Evolutionary conservation across 257 asterid genomes (phyloP), one percentile per base, ranked within the genome.

Genomic region (Schizonepeta tenuifolia): DNA sequence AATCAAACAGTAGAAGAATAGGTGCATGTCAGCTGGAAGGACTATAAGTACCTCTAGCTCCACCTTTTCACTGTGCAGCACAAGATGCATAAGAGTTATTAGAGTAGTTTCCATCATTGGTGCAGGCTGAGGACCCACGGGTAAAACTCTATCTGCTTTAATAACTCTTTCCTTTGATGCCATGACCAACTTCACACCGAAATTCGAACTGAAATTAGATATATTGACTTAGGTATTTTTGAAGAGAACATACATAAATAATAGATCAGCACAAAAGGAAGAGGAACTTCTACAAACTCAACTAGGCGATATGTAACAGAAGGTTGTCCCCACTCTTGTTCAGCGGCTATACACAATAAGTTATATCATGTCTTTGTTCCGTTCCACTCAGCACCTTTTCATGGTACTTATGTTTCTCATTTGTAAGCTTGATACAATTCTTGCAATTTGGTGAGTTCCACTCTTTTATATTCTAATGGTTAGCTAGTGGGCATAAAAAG

Each of bases 61-160:
- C 78, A 94, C 83, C 78, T 83, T 83, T 75, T 94, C 97, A 53
- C 98, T 94, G 79, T 86, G 96, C 49, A 85, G 84, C 35, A 83
- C 98, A 80, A 94, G 88, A 78, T 94, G 93, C 92, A 81, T 84
- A 65, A 94, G 93, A 72, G 98, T 89, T 74, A 88, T 65, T 69
- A 89, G 77, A 38, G 90, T 70, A 61, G 98, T 94, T 85, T 94
- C 98, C 90, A 91, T 65, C 49, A 77, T 65, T 51, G 83, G 87
- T 33, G 81, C 79, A 75, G 93, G 82, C 84, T 85, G 96, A 63
- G 96, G 95, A 69, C 96, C 96, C 81, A 87, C 86, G 75, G 86
- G 84, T 81, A 89, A 78, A 77, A 91, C 96, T 78, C 85, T 95
- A 40, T 89, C 85, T 11, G 85, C 94, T 53, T 67, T 86, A 61